A percentile compares a stretch with the other conserved stretches of the same genome.
Evolutionary conservation across 2,329 filamentous ascomycete species (phyloP).

Genomic region (Xenoacremonium recifei): DNA sequence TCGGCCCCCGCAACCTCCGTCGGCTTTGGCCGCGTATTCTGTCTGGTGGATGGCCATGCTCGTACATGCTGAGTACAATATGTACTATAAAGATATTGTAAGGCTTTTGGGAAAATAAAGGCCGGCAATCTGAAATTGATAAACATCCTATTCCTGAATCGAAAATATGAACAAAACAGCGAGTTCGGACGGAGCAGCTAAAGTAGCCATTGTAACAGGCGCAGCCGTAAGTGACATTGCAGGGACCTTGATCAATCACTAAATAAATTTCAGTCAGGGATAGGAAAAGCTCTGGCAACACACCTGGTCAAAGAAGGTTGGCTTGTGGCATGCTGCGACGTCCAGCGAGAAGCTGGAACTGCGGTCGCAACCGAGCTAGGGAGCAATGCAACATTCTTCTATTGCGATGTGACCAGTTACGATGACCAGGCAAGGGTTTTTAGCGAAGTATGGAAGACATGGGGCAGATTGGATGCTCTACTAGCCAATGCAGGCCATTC

Average conservation of each 20-base stretch:
- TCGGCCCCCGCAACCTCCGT: too few relatives aligned
- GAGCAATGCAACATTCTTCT: neutral
- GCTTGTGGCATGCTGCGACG: neutral
- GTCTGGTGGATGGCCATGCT: too few relatives aligned
- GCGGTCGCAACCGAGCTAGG: neutral
- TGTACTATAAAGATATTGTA: too few relatives aligned
- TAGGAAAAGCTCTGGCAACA: neutral
- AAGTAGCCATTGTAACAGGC: slow-evolving; percentile 1
- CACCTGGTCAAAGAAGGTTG: neutral
- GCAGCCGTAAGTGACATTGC: neutral
- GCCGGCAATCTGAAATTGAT: too few relatives aligned
- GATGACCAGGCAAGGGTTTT: neutral
- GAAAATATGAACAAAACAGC: neutral
- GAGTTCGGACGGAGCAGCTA: neutral
- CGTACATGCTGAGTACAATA: too few relatives aligned
- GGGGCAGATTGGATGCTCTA: neutral
- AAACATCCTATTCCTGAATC: too few relatives aligned
- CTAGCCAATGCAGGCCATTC: neutral
- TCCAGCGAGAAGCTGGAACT: neutral
- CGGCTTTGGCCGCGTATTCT: too few relatives aligned
- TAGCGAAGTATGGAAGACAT: neutral
- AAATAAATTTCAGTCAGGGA: neutral
- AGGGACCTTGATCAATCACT: neutral
- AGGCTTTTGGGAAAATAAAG: too few relatives aligned
- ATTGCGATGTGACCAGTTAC: neutral